phyloP scores from a whole-genome alignment of 257 asterid species.

The Cinchona pubescens region DNA sequence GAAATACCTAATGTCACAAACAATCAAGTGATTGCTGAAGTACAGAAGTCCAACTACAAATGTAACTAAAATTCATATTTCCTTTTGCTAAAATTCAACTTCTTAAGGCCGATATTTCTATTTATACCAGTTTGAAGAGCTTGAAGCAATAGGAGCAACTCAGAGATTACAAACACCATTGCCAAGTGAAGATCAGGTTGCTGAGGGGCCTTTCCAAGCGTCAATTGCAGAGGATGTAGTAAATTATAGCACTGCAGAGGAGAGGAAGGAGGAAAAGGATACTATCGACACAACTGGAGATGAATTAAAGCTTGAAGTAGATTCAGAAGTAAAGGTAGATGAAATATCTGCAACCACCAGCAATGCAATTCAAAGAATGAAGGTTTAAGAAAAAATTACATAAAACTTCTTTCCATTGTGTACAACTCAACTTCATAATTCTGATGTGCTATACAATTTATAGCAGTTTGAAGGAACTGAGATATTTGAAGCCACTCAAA shows the following conservation, averaged over 20 bases:
- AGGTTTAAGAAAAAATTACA: not conserved
- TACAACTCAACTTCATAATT: not conserved
- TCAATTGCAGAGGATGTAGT: not conserved
- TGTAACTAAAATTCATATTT: not conserved
- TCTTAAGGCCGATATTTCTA: not conserved
- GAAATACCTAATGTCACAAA: conserved; percentile 8
- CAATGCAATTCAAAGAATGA: not conserved
- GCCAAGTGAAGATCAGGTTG: not conserved
- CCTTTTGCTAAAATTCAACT: not conserved
- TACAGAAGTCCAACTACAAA: conserved; percentile 17
- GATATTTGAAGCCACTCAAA: not conserved
- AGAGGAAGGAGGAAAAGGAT: conserved; percentile 14
- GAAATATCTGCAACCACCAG: not conserved
- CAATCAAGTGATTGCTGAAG: conserved; percentile 20
- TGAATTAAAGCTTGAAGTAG: not conserved
- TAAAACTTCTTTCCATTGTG: not conserved
- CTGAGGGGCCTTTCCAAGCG: not conserved
- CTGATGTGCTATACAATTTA: not conserved
- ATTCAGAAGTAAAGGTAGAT: not conserved
- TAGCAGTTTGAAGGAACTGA: not conserved
- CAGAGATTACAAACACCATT: not conserved
- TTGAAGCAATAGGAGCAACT: not conserved
- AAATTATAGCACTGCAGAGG: conserved; percentile 10
- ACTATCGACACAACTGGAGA: conserved; percentile 22
- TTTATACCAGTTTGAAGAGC: not conserved